Base-by-base conservation (phyloP, 257 asterid species). In the Jasminum sambac region DNA sequence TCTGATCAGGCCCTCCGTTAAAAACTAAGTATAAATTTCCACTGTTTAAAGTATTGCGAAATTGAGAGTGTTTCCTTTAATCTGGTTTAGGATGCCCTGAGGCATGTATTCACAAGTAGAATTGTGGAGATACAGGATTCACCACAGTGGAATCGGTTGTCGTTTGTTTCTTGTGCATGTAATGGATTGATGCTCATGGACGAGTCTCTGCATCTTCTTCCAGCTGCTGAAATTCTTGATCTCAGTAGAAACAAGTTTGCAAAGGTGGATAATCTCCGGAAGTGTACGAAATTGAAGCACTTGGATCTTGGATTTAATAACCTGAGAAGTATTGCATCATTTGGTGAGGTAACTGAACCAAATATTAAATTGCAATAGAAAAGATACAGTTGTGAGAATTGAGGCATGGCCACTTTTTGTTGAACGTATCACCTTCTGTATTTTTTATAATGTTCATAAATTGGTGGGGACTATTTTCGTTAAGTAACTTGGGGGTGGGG, bases 201-300 rank as follows among this genome's bases (percentile, higher is more conserved):
- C 34, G 99, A 94, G 81, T 89, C 99, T 21, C 81, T 94, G 86
- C 97, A 86, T 80, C 96, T 94, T 74, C 96, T 94, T 74, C 98
- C 98, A 46, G 85, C 79, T 43, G 83, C 89, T 76, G 99, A 95
- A 70, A 88, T 91, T 66, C 98, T 95, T 78, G 99, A 95, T 83
- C 81, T 95, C 72, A 91, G 99, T 69, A 80, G 98, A 77, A 95
- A 95, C 85, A 91, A 85, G 87, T 88, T 91, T 78, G 69, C 98
- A 23, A 95, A 88, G 81, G 96, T 86, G 66, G 95, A 95, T 86
- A 91, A 91, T 83, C 91, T 95, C 73, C 83, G 84, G 76, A 91
- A 84, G 73, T 95, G 98, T 84, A 77, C 86, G 69, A 91, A 84
- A 73, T 78, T 95, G 85, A 91, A 87, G 83, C 90, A 86, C 70